Conservation (phyloP, 2,329 filamentous ascomycete species). For the Alternaria postmessia region DNA sequence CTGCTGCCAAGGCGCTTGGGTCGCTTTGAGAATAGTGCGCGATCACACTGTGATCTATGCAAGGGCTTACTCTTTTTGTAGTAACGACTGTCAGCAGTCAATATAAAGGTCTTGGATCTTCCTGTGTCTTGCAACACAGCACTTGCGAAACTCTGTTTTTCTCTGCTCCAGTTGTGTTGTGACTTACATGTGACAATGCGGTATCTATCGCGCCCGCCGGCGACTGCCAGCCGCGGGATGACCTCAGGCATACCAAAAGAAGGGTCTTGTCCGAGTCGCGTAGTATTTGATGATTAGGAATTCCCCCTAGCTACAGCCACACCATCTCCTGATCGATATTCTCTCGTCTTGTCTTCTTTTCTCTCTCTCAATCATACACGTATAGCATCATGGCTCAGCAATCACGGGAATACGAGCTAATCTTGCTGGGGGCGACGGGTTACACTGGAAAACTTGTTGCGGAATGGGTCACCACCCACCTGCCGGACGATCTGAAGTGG, state of each 20-base stretch:
- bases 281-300: conserved; percentile 19
- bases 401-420: conserved; percentile 67
- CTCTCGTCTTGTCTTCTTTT: conserved; percentile 12
- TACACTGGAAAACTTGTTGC: conserved; percentile 83
- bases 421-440: conserved; percentile 75
- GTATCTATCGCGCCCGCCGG: conserved; percentile 15
- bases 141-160: neutral
- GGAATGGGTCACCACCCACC: conserved; percentile 74
- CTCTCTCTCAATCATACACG: neutral
- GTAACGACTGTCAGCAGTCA: neutral
- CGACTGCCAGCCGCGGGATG: conserved; percentile 27
- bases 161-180: neutral
- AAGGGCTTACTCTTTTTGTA: neutral
- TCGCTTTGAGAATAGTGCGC: neutral
- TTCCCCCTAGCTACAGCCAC: conserved; percentile 16
- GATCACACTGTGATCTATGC: conserved; percentile 1
- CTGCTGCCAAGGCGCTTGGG: conserved; percentile 10
- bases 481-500: conserved; percentile 84
- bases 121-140: neutral
- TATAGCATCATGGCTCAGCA: conserved; percentile 35
- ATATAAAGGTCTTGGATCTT: neutral
- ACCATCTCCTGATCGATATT: neutral
- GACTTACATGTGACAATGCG: neutral
- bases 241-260: conserved; percentile 29
- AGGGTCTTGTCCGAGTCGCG: conserved; percentile 29